Conservation (phyloP, 257 asterid genomes). For the Craterostigma plantagineum region DNA sequence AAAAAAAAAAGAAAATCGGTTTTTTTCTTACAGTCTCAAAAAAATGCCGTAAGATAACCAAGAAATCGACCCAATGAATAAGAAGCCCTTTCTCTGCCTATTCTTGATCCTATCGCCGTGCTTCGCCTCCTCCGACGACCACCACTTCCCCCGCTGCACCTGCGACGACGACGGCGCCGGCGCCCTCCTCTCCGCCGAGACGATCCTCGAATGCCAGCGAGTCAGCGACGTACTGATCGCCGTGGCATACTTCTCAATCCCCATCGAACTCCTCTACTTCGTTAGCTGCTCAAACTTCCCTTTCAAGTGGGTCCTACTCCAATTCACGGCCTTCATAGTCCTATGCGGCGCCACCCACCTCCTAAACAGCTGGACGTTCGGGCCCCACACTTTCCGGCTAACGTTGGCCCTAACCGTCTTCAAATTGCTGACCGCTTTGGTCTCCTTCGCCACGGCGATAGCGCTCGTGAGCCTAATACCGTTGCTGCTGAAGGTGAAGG, state of each 20-base stretch:
- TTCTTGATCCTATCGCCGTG: conserved; percentile 25
- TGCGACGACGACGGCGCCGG: conserved; percentile 78
- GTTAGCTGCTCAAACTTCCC: conserved; percentile 69
- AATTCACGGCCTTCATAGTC: conserved; percentile 71
- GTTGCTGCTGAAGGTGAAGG: conserved; percentile 56
- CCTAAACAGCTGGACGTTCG: conserved; percentile 78
- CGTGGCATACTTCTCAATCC: conserved; percentile 89
- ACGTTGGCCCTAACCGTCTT: conserved; percentile 69
- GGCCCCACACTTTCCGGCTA: conserved; percentile 69
- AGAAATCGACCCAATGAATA: no score
- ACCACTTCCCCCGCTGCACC: conserved; percentile 33
- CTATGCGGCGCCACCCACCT: conserved; percentile 94
- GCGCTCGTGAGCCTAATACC: conserved; percentile 65
- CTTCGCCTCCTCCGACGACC: conserved; percentile 22
- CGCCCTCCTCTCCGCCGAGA: conserved; percentile 39
- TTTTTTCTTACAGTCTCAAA: no score
- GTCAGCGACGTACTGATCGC: conserved; percentile 78
- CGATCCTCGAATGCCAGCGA: conserved; percentile 55
- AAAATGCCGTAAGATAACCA: no score
- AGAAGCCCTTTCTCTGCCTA: conserved; percentile 23
- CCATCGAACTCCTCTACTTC: conserved; percentile 81
- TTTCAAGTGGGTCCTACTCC: conserved; percentile 77
- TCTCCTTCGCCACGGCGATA: conserved; percentile 75
- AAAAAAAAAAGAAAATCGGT: no score
- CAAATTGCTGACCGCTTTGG: conserved; percentile 71